Evolutionary conservation across 106 monocot species (phyloP).

Genomic region (Acanthochlamys bracteata): DNA sequence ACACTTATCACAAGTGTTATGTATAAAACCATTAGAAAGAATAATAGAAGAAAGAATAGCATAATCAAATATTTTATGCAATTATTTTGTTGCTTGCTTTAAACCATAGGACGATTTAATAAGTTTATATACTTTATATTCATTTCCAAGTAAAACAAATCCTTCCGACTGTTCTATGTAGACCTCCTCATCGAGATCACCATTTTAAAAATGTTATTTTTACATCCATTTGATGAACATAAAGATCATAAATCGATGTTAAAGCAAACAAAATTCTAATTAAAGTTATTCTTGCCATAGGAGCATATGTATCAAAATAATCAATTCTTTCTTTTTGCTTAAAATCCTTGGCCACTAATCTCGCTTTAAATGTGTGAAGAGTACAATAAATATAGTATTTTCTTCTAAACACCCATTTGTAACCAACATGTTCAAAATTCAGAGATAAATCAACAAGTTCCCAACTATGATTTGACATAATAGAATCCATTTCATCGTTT

Average conservation of each 20-base stretch:
- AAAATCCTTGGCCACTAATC: not conserved
- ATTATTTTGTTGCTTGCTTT: conserved; percentile 1
- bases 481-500: not conserved
- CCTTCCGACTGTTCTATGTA: not conserved
- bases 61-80: not conserved
- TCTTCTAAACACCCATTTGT: not conserved
- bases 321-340: not conserved
- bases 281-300: not conserved
- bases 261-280: not conserved
- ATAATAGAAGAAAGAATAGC: no score
- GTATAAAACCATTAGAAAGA: not conserved
- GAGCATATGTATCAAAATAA: not conserved
- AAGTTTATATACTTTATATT: not conserved
- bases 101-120: not conserved
- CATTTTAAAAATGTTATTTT: conserved; percentile 3
- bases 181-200: not conserved
- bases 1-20: conserved; percentile 1
- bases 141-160: not conserved
- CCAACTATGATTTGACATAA: not conserved
- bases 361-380: not conserved
- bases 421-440: not conserved
- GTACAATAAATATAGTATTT: not conserved
- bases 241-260: conserved; percentile 1
- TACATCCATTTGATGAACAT: conserved; percentile 5
- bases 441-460: not conserved